phyloP scores from a whole-genome alignment of 148 eudicot genomes.

The Silene uniflora region DNA sequence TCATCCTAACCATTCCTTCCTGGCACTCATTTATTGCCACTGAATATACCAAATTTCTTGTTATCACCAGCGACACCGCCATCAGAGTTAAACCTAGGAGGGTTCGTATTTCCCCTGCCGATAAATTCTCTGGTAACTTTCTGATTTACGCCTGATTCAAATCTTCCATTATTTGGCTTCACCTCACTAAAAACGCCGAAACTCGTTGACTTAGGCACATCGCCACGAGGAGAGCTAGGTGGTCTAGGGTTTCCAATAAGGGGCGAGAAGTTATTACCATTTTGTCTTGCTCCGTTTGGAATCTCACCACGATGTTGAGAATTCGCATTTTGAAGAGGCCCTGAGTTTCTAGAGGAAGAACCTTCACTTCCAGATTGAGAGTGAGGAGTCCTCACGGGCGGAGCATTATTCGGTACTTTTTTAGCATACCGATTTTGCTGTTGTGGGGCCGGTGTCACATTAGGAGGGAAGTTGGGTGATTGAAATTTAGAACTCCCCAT shows the following conservation, averaged over 20 bases:
- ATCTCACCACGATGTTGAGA: constrained; percentile 8
- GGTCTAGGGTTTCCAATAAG: background rate
- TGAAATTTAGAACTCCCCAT: background rate
- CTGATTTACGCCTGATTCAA: constrained; percentile 5
- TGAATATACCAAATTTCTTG: constrained; percentile 29
- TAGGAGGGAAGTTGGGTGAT: constrained; percentile 20
- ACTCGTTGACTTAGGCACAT: constrained; percentile 17
- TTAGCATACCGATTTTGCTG: constrained; percentile 44
- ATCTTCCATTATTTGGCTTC: background rate
- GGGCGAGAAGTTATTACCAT: constrained; percentile 12
- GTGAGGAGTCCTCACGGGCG: constrained; percentile 18
- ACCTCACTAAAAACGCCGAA: constrained; percentile 41
- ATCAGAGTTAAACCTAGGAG: constrained; percentile 15
- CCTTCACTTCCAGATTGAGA: constrained; percentile 9
- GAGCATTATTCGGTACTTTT: constrained; percentile 20
- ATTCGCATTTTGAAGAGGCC: constrained; percentile 17
- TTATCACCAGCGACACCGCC: constrained; percentile 8
- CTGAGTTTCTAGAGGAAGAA: constrained; percentile 3
- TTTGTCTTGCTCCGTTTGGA: constrained; percentile 14
- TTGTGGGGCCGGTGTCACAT: constrained; percentile 15
- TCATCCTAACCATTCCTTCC: background rate
- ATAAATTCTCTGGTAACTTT: constrained; percentile 9
- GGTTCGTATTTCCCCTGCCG: constrained; percentile 6
- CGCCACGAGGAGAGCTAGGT: constrained; percentile 9
- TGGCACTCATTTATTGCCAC: constrained; percentile 15